Base-by-base conservation (phyloP, 2,329 filamentous ascomycete species). In the Didymosphaeria variabile region DNA sequence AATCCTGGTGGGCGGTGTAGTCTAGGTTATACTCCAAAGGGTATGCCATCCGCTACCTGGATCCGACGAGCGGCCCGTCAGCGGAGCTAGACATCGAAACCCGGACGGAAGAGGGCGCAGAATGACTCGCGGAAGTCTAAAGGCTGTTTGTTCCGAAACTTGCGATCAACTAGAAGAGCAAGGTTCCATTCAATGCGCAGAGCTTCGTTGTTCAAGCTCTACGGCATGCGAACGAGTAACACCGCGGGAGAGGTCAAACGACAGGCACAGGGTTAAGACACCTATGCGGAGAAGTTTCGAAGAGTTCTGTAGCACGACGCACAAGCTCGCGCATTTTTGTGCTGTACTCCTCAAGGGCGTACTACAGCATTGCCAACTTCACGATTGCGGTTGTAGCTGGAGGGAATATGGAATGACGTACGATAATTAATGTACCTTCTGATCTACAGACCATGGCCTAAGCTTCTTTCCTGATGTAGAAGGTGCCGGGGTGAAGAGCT, bases 391-490 rank as follows among this genome's bases (percentile, higher is more conserved):
- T 32, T 34, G 10, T 15, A 45, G 36, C 31, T 21, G 31, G 32
- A 55, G 42, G 42, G 38, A 34, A 38, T 53, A 21, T 32, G 49
- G 29, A 17, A 58, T 47, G 56, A 56, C 58, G 53, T 56, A 51
- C 10, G 44, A 59, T 51, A 38, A 49, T 47, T 29, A 29, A 49
- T 31, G 15, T 57, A 52, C 21, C 29, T 45, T 36, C 31, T 32
- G n/a, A 52, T 46, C 56, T 45, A 50, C 44, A 52, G 13, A 32
- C 9, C 49, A 29, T 58, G 19, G 36, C 55, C 47, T 19, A n/a
- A 68, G 61, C 64, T 64, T 40, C 45, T 67, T 64, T 42, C 68
- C 59, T n/a, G 2, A 58, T 67, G 9, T n/a, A 64, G 68, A 49
- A 72, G 65, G 69, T 71, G 63, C 59, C 31, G 29, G 23, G 26